Evolutionary conservation across 148 eudicot genomes (phyloP), one percentile per base, ranked within the genome.

Genomic region (Arbutus unedo): DNA sequence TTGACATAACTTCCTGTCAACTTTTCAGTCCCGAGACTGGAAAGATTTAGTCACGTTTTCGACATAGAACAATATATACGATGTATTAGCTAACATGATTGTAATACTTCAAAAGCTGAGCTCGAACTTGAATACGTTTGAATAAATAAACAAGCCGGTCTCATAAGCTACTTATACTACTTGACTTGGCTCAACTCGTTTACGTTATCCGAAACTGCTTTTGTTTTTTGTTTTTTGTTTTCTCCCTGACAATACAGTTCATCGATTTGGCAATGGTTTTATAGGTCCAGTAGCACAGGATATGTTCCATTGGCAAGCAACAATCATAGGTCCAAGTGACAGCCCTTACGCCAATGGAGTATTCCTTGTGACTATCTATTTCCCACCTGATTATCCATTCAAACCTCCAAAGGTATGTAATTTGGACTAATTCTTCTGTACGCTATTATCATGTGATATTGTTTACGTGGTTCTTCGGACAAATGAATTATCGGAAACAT

Each of bases 281-380:
- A 25, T 19, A 92, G 94, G 94, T 82, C 94, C 94, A 1, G 86
- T 90, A 10, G 91, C 88, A 74, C 85, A 92, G 70, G 89, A 92
- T 64, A 90, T 92, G 90, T 92, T 90, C 74, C 91, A 90, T 76
- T 92, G 94, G 94, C 95, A 92, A 85, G 95, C 95, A 81, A 91
- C 92, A 15, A 88, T 92, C 43, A 86, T 89, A 14, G 95, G 95
- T 81, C 95, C 95, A 50, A 85, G 84, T 25, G 95, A 92, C 9
- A 92, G 95, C 87, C 92, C 93, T 16, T 92, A 91, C 79, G 84
- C 92, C 14, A 91, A 91, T 9, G 95, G 95, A 10, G 86, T 91
- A 21, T 92, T 91, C 86, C 87, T 92, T 4, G 86, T 91, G 15
- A 89, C 91, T 75, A 89, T 92, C 77, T 91, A 92, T 88, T 92